Conservation (phyloP, 768 basidiomycete species). For the Termitomyces bulborhizus region DNA sequence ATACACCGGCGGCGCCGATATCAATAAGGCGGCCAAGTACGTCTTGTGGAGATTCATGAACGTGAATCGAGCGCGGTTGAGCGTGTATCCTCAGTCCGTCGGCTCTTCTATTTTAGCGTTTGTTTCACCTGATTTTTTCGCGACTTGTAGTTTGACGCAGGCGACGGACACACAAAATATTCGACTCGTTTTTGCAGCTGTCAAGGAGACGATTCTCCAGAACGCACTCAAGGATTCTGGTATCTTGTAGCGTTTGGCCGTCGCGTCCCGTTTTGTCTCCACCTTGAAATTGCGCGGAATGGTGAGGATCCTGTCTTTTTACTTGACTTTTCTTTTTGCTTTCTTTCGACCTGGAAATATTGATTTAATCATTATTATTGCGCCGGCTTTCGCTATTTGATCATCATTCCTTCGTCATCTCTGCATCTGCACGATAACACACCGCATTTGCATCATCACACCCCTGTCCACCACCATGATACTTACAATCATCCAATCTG, state of each 20-base stretch:
- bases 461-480: not conserved
- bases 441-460: not conserved
- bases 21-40: constrained; percentile 93
- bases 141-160: constrained; percentile 11
- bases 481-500: not conserved
- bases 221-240: constrained; percentile 15
- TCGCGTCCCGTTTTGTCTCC: not conserved
- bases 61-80: constrained; percentile 76
- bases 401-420: not conserved
- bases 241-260: constrained; percentile 4
- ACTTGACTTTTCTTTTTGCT: not conserved
- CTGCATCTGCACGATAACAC: not conserved
- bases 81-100: constrained; percentile 91
- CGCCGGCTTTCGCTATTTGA: not conserved
- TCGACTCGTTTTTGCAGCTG: constrained; percentile 13
- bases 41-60: constrained; percentile 96
- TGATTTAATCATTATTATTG: not conserved
- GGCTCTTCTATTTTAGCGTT: not conserved
- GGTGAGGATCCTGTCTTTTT: not conserved
- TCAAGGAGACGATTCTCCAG: constrained; percentile 15
- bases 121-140: not conserved
- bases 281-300: not conserved
- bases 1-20: constrained; percentile 83
- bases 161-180: constrained; percentile 15
- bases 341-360: not conserved